Conservation (phyloP, 331 rosid species). For the Rosa hybrid region DNA sequence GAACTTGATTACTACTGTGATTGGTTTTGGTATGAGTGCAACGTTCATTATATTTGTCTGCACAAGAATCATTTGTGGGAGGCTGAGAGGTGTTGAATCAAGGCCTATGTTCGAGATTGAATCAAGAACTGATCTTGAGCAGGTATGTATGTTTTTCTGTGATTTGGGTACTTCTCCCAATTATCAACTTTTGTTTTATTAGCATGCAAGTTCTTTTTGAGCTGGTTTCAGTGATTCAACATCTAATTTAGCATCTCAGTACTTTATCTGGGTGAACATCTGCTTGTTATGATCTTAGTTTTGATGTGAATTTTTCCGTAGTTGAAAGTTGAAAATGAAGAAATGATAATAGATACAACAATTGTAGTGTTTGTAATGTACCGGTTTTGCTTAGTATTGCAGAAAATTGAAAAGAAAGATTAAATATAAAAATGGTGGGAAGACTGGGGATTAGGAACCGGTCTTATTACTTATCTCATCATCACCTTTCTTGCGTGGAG, state of each 20-base stretch:
- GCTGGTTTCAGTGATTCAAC: not conserved
- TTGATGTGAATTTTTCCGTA: not conserved
- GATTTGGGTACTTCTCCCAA: slow-evolving; percentile 22
- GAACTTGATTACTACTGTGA: slow-evolving; percentile 69
- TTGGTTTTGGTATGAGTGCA: slow-evolving; percentile 96
- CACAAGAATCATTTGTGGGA: slow-evolving; percentile 86
- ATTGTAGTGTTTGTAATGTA: slow-evolving; percentile 2
- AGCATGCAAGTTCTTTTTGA: not conserved
- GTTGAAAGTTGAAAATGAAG: slow-evolving; percentile 16
- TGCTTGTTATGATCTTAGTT: not conserved
- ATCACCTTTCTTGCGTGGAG: slow-evolving; percentile 1
- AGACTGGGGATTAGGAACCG: not conserved
- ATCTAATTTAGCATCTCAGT: slow-evolving; percentile 8
- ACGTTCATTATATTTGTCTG: slow-evolving; percentile 93
- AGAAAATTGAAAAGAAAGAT: not conserved
- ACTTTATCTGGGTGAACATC: not conserved
- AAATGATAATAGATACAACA: not conserved
- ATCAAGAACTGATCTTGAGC: slow-evolving; percentile 70
- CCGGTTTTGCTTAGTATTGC: not conserved
- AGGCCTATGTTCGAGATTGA: slow-evolving; percentile 59
- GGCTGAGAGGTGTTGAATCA: slow-evolving; percentile 54
- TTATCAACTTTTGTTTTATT: slow-evolving; percentile 12
- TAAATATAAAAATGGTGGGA: not conserved
- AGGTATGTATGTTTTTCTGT: slow-evolving; percentile 46
- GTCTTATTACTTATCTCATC: not conserved